Conservation (phyloP, 257 asterid genomes). For the Haberlea rhodopensis region DNA sequence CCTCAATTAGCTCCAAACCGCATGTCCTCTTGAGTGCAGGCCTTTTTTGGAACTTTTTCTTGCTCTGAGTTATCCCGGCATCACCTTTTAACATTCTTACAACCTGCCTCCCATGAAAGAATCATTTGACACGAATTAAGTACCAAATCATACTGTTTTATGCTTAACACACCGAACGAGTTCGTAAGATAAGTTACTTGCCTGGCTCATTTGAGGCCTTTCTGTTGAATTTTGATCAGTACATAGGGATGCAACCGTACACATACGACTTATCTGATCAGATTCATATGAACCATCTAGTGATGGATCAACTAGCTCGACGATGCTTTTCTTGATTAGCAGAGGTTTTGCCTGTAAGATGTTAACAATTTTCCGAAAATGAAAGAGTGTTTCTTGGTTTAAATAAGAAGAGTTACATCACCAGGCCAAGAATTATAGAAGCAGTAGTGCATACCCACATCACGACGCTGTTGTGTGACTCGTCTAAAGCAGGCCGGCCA, state of each 20-base stretch:
- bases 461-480: constrained; percentile 69
- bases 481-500: constrained; percentile 93
- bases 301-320: constrained; percentile 71
- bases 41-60: constrained; percentile 65
- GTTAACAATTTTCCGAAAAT: not conserved
- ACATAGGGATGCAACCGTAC: constrained; percentile 71
- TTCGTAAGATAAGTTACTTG: constrained; percentile 21
- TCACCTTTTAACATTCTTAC: constrained; percentile 72
- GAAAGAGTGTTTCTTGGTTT: not conserved
- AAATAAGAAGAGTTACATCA: not conserved
- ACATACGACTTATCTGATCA: constrained; percentile 64
- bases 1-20: constrained; percentile 40
- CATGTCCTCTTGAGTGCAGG: constrained; percentile 59
- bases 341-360: constrained; percentile 77
- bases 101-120: constrained; percentile 40
- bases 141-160: not conserved
- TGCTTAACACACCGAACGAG: not conserved
- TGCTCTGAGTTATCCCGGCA: constrained; percentile 52
- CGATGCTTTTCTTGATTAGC: constrained; percentile 41
- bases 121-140: not conserved
- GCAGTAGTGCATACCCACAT: constrained; percentile 75
- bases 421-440: constrained; percentile 1
- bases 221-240: constrained; percentile 65
- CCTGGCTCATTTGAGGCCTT: constrained; percentile 93
- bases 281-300: constrained; percentile 51